A percentile compares a stretch with the other conserved stretches of the same genome.
Conservation (phyloP, 192 early-diverging fungal species). For the Gonapodya prolifera region DNA sequence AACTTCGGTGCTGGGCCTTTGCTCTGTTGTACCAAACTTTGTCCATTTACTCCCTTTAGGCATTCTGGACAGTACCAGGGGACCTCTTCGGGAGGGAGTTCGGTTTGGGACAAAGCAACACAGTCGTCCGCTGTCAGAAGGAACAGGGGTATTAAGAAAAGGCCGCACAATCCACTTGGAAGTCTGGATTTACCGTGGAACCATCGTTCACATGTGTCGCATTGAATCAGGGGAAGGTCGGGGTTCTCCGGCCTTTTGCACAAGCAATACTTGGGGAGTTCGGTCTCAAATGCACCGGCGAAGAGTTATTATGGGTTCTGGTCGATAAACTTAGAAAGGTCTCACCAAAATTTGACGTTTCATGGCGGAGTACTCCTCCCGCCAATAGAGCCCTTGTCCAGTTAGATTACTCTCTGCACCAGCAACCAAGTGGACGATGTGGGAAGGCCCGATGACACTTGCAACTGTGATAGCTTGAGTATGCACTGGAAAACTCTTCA, state of each 20-base stretch:
- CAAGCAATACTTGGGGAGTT: neutral
- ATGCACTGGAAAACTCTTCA: neutral
- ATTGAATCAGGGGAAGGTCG: neutral
- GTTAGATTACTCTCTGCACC: neutral
- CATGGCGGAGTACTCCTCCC: neutral
- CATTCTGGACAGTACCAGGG: neutral
- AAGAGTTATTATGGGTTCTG: neutral
- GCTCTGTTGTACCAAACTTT: neutral
- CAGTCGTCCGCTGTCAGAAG: neutral
- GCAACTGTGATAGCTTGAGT: neutral
- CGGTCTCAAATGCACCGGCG: neutral
- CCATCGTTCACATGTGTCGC: neutral
- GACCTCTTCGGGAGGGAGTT: neutral
- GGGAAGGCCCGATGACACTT: neutral
- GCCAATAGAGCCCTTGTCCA: neutral
- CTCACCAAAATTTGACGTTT: neutral
- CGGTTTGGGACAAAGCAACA: neutral
- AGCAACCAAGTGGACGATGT: neutral
- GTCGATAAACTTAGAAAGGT: no score
- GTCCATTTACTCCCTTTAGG: neutral
- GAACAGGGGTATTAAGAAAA: no score
- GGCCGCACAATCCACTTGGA: no score
- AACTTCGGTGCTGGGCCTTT: neutral
- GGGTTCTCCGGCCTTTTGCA: neutral
- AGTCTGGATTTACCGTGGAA: neutral